These are phyloP conservation scores for Cylindrodendrum hubeiense DNA, from an alignment of 2,329 filamentous ascomycete species.

Conservation along the genomic window DNA sequence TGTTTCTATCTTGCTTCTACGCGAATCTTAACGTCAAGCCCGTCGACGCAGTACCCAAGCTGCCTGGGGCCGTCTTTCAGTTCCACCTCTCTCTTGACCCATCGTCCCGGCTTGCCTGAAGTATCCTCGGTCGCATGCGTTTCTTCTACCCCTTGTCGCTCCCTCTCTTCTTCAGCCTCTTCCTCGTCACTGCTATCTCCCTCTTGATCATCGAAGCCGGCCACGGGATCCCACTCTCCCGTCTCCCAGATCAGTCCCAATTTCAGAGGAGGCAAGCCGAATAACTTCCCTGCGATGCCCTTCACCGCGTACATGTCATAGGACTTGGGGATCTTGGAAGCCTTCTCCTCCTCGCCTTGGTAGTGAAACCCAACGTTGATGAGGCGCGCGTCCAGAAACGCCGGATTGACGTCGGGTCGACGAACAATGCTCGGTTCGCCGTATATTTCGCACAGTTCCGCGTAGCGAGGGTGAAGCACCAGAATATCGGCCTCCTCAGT, in stretches of 20 bases:
- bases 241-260: conserved; percentile 87
- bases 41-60: conserved; percentile 87
- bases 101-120: conserved; percentile 63
- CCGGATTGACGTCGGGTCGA: conserved; percentile 73
- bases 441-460: conserved; percentile 79
- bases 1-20: conserved; percentile 65
- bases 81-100: conserved; percentile 83
- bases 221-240: conserved; percentile 87
- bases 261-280: conserved; percentile 72
- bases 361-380: conserved; percentile 71
- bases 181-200: conserved; percentile 67
- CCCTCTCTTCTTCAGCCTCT: conserved; percentile 53
- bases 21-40: conserved; percentile 75
- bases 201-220: conserved; percentile 70
- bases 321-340: conserved; percentile 75
- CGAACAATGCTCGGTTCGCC: conserved; percentile 76
- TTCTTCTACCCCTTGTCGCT: conserved; percentile 34
- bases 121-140: conserved; percentile 42
- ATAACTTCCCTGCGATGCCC: conserved; percentile 80
- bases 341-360: conserved; percentile 44
- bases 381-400: conserved; percentile 85
- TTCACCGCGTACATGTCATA: conserved; percentile 87
- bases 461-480: conserved; percentile 76
- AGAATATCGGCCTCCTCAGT: conserved; percentile 67
- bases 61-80: conserved; percentile 83